phyloP scores from a whole-genome alignment of 2,329 filamentous ascomycete genomes.

The Lecanoromycetidae sp. region DNA sequence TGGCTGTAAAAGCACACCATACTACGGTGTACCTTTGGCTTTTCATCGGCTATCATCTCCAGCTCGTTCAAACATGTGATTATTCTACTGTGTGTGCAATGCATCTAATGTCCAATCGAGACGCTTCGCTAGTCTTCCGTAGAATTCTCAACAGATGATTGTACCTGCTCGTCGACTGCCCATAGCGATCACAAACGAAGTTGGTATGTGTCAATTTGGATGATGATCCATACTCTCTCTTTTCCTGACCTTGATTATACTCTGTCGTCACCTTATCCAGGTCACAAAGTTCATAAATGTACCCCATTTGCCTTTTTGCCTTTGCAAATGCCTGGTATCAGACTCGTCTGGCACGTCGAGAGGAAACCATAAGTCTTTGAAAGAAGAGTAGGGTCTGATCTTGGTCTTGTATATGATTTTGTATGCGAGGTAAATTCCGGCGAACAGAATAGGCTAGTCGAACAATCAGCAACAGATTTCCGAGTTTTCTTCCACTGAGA shows the following conservation, averaged over 20 bases:
- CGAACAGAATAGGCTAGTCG: conserved; percentile 14
- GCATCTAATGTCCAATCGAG: no score
- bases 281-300: conserved; percentile 4
- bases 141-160: no score
- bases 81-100: no score
- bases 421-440: conserved; percentile 12
- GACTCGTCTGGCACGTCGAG: conserved; percentile 2
- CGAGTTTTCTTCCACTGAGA: neutral
- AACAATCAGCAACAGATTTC: neutral
- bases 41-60: no score
- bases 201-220: neutral
- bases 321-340: neutral
- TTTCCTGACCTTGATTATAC: neutral
- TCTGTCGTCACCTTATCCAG: conserved; percentile 7
- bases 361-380: conserved; percentile 12
- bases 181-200: no score
- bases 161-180: no score
- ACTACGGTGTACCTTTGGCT: no score
- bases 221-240: neutral
- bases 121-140: no score
- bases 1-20: no score
- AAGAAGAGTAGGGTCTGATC: conserved; percentile 8
- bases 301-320: neutral
- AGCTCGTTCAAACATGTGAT: no score
- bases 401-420: conserved; percentile 13